These are phyloP conservation scores for Amanita phalloides DNA, from an alignment of 768 basidiomycete genomes.

Conservation along the genomic window DNA sequence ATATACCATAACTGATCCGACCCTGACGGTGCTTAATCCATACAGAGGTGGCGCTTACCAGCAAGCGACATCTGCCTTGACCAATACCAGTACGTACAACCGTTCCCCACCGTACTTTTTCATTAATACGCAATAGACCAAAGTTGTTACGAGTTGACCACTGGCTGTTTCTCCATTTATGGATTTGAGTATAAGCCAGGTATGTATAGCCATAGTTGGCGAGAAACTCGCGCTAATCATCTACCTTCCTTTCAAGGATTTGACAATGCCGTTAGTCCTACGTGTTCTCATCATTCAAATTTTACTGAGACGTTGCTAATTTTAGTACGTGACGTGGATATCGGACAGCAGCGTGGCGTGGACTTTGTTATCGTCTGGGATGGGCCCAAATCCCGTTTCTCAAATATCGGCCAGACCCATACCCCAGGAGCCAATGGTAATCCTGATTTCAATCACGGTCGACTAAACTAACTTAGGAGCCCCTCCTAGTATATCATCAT, in stretches of 20 bases:
- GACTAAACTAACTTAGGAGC: not conserved
- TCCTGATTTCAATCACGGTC: slow-evolving; percentile 6
- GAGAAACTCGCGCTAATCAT: slow-evolving; percentile 2
- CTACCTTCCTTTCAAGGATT: slow-evolving; percentile 22
- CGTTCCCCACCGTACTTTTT: not conserved
- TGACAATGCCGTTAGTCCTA: slow-evolving; percentile 38
- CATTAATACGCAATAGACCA: slow-evolving; percentile 33
- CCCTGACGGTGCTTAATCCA: slow-evolving; percentile 43
- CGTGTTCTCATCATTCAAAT: not conserved
- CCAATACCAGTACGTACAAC: slow-evolving; percentile 37
- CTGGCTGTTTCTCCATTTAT: slow-evolving; percentile 54
- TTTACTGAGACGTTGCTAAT: not conserved
- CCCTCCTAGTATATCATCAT: slow-evolving; percentile 61
- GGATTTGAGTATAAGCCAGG: slow-evolving; percentile 79
- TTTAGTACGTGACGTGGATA: slow-evolving; percentile 75
- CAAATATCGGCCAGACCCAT: slow-evolving; percentile 62
- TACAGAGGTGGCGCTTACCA: slow-evolving; percentile 75
- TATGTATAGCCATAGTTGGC: slow-evolving; percentile 11
- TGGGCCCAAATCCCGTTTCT: slow-evolving; percentile 42
- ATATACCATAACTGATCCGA: slow-evolving; percentile 41
- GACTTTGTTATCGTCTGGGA: slow-evolving; percentile 55
- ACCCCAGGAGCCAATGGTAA: slow-evolving; percentile 77
- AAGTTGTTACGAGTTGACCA: slow-evolving; percentile 50
- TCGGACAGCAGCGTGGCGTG: slow-evolving; percentile 49
- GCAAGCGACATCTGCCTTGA: slow-evolving; percentile 70